Percentiles rank a stretch among this genome's conserved stretches.
Evolutionary conservation across 805 yeast species (phyloP).

Genomic region (Pichia phayaonensis): DNA sequence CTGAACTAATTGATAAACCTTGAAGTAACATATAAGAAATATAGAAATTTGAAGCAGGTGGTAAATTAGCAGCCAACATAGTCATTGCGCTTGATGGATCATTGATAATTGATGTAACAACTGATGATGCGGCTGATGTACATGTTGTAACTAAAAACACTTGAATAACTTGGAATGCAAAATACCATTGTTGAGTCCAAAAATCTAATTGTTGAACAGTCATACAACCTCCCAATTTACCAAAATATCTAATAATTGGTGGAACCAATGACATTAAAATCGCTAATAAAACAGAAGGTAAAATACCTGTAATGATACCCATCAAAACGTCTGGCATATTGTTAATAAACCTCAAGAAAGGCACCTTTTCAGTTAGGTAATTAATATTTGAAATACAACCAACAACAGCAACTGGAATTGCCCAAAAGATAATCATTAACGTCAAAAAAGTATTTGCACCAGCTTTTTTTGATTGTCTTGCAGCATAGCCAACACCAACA

Average conservation of each 20-base stretch:
- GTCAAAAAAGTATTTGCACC: conserved; percentile 60
- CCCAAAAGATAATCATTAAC: conserved; percentile 78
- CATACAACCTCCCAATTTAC: conserved; percentile 63
- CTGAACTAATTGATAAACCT: conserved; percentile 76
- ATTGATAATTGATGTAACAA: conserved; percentile 58
- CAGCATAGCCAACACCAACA: conserved; percentile 47
- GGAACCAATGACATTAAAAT: conserved; percentile 84
- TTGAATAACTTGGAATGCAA: conserved; percentile 85
- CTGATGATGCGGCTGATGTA: conserved; percentile 77
- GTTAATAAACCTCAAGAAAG: conserved; percentile 66
- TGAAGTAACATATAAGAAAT: conserved; percentile 73
- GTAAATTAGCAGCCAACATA: conserved; percentile 67
- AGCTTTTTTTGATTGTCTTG: conserved; percentile 48
- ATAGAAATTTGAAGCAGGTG: conserved; percentile 87
- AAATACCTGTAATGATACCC: conserved; percentile 82
- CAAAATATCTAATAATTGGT: conserved; percentile 69
- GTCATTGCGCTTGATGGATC: conserved; percentile 68
- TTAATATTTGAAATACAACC: conserved; percentile 88
- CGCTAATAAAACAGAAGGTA: conserved; percentile 78
- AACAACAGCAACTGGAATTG: conserved; percentile 95
- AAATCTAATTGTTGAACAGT: conserved; percentile 66
- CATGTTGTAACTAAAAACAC: conserved; percentile 79
- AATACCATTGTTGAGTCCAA: conserved; percentile 84
- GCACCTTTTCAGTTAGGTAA: conserved; percentile 61
- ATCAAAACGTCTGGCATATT: conserved; percentile 61